Evolutionary conservation across 495 filamentous ascomycete genomes (phyloP), one percentile per base, ranked within the genome.

Genomic region (Aspergillus nanangensis): DNA sequence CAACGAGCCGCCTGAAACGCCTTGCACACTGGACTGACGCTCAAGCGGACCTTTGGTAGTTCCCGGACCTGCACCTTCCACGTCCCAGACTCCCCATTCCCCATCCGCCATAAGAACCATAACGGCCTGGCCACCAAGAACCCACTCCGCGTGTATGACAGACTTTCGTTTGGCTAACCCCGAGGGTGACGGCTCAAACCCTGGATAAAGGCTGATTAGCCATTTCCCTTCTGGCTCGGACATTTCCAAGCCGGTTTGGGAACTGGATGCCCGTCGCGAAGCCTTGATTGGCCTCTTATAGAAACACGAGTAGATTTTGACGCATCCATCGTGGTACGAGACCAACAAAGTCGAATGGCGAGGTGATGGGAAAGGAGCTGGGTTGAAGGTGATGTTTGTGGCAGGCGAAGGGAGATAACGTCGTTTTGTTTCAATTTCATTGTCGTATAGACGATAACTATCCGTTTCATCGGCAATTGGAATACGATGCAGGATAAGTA

Each of bases 31-130:
- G 5, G 67, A 50, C 53, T 80, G 81, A 37, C 78, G 78, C 41
- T 83, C 76, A 24, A 87, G 63, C 51, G 71, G 60, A 58, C 66
- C 74, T 36, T 75, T 70, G 5, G 61, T 68, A 47, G 57, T 68
- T 58, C 60, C 71, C 3, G 71, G 83, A 48, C 79, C 79, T 31
- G 79, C 75, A 1, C 84, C 82, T 55, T 88, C 82, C 23, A 91
- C 71, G 65, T 94, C 88, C 90, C 92, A 96, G 21, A 97, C 80
- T 3, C 88, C 91, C 91, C 91, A 97, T 68, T 94, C 85, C 0
- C 90, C 92, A 61, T 95, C 89, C 4, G 77, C 78, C 10, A 92
- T 74, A 7, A 97, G 73, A 4, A 81, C 78, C 50, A 96, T 69
- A 29, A 96, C 74, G 10, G 84, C 85, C 33, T 77, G 81, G 29